Evolutionary conservation across 305 asterid genomes (phyloP).

Genomic region (Coffea humblotiana): DNA sequence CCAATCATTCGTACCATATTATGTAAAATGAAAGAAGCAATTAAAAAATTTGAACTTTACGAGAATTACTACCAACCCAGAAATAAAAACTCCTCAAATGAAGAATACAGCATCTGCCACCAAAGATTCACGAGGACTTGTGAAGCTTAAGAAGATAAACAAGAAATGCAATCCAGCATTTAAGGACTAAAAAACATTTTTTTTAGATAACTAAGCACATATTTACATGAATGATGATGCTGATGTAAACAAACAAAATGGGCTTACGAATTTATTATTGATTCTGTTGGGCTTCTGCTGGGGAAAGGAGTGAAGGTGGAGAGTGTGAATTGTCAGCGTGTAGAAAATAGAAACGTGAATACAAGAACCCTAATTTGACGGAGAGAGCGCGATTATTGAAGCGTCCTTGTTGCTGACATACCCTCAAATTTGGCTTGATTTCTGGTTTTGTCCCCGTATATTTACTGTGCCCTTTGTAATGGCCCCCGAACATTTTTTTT

Average conservation of each 20-base stretch:
- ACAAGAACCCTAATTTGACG: slow-evolving; percentile 79
- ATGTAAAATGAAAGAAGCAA: neutral
- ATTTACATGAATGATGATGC: neutral
- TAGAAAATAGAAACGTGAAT: neutral
- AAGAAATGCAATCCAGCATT: neutral
- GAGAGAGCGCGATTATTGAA: slow-evolving; percentile 51
- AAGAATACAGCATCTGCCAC: neutral
- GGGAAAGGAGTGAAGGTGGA: slow-evolving; percentile 7
- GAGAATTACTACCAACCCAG: neutral
- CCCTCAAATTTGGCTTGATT: slow-evolving; percentile 9
- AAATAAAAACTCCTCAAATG: neutral
- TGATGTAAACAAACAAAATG: neutral
- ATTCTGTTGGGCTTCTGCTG: neutral
- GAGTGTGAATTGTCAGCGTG: slow-evolving; percentile 23
- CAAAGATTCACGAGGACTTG: slow-evolving; percentile 4
- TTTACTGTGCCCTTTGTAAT: neutral
- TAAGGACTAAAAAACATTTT: neutral
- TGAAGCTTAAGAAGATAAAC: neutral
- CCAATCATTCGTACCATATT: slow-evolving; percentile 3
- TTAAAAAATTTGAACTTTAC: neutral
- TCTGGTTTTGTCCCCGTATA: neutral
- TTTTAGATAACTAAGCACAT: neutral
- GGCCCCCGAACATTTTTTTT: too few relatives aligned
- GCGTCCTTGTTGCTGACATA: slow-evolving; percentile 27
- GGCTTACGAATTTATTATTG: slow-evolving; percentile 1